These are phyloP conservation scores for Trichoderma afroharzianum DNA, from an alignment of 2,329 filamentous ascomycete species.

Conservation along the genomic window DNA sequence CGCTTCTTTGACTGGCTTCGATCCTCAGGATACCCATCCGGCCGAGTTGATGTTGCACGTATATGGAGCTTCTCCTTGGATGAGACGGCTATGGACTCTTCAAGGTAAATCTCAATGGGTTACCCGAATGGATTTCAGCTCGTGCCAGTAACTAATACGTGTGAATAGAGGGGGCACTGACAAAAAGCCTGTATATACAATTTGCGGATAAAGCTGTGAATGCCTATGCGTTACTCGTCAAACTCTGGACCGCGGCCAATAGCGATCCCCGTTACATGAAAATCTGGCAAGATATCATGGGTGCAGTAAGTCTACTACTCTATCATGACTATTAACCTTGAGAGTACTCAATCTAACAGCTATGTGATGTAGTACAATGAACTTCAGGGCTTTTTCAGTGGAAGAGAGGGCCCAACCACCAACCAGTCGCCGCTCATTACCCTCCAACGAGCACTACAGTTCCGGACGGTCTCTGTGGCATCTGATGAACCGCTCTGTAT, in stretches of 20 bases:
- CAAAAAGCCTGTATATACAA: conserved; percentile 31
- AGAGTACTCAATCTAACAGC: background rate
- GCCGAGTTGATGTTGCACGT: conserved; percentile 31
- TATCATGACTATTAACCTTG: background rate
- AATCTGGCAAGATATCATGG: conserved; percentile 23
- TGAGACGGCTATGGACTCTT: conserved; percentile 39
- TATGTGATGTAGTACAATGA: conserved; percentile 18
- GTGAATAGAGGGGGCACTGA: conserved; percentile 31
- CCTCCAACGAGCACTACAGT: conserved; percentile 27
- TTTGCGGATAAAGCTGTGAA: conserved; percentile 30
- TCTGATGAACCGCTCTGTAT: conserved; percentile 31
- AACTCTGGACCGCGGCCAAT: conserved; percentile 17
- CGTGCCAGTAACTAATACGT: background rate
- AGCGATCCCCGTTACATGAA: conserved; percentile 19
- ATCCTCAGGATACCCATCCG: conserved; percentile 16
- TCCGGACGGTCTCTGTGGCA: conserved; percentile 29
- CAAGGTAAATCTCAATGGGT: conserved; percentile 24
- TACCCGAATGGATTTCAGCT: background rate
- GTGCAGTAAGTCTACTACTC: conserved; percentile 17
- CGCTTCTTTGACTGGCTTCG: conserved; percentile 26
- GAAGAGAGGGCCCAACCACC: background rate
- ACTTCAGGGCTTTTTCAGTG: conserved; percentile 17
- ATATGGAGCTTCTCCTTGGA: conserved; percentile 35
- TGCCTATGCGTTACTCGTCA: conserved; percentile 14
- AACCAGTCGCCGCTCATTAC: conserved; percentile 9